Evolutionary conservation across 345 rosid genomes (phyloP).

Genomic region (Brassica nigra): DNA sequence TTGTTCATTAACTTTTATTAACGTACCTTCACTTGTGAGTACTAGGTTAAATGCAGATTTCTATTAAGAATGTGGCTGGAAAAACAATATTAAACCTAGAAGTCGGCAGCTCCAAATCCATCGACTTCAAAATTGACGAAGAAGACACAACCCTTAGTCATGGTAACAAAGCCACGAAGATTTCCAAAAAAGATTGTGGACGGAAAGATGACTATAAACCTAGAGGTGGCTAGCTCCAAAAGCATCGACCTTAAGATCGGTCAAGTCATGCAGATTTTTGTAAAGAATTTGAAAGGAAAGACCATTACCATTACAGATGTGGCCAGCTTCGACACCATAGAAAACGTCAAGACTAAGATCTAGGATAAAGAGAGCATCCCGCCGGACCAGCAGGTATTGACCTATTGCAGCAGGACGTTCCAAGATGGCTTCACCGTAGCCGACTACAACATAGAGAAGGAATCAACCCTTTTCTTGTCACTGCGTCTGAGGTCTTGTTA

Average conservation of each 20-base stretch:
- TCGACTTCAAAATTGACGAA: neutral
- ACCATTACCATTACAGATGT: neutral
- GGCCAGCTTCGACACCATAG: neutral
- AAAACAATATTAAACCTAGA: neutral
- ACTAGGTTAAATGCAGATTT: neutral
- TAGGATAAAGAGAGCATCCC: neutral
- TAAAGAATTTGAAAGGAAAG: neutral
- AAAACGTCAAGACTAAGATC: conserved; percentile 4
- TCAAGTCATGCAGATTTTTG: neutral
- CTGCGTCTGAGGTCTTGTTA: neutral
- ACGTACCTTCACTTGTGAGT: neutral
- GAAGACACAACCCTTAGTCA: neutral
- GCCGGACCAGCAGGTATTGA: neutral
- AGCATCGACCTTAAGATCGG: neutral
- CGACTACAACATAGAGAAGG: neutral
- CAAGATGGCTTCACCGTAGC: neutral
- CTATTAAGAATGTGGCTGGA: neutral
- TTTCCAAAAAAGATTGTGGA: neutral
- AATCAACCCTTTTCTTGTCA: neutral
- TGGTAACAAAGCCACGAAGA: neutral
- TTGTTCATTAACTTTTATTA: neutral
- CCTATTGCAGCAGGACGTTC: neutral
- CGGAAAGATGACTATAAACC: neutral
- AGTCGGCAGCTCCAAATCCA: neutral
- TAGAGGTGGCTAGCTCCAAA: conserved; percentile 7